A percentile compares a stretch with the other conserved stretches of the same genome.
Conservation (phyloP, 495 filamentous ascomycete species). For the Chlorociboria aeruginascens region DNA sequence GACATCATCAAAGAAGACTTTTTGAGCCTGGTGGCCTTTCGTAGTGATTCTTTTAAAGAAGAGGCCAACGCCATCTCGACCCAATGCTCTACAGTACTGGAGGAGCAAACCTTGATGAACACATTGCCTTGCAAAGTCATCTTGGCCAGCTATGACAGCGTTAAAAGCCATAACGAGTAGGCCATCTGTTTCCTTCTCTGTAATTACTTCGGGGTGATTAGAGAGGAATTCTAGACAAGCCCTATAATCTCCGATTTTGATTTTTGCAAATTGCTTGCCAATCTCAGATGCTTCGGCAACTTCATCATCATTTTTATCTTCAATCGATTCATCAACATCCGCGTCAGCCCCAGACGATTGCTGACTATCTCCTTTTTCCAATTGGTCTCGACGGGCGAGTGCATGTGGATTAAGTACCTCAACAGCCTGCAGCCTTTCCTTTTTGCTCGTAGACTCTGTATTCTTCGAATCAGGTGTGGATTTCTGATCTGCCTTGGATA, state of each 20-base stretch:
- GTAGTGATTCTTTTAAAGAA: conserved; percentile 98
- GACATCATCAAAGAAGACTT: conserved; percentile 87
- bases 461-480: conserved; percentile 20
- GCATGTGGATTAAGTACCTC: conserved; percentile 72
- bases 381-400: conserved; percentile 2
- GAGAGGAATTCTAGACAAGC: conserved; percentile 63
- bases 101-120: conserved; percentile 88
- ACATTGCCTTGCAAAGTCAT: conserved; percentile 71
- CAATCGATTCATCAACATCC: conserved; percentile 39
- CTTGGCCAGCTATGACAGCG: conserved; percentile 59
- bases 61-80: conserved; percentile 73
- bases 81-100: conserved; percentile 87
- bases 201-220: conserved; percentile 60
- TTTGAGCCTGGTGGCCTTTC: conserved; percentile 79
- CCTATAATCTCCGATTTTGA: conserved; percentile 64
- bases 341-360: conserved; percentile 46
- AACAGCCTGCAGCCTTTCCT: conserved; percentile 37
- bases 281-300: conserved; percentile 61
- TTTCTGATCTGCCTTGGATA: conserved; percentile 45
- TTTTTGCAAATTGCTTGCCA: conserved; percentile 68
- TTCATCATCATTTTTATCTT: conserved; percentile 51
- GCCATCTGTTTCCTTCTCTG: conserved; percentile 84
- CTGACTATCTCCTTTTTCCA: background rate
- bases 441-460: conserved; percentile 26
- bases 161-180: conserved; percentile 87